Base-by-base conservation (phyloP, 78 protist genomes). In the Dictyostelium firmibasis region DNA sequence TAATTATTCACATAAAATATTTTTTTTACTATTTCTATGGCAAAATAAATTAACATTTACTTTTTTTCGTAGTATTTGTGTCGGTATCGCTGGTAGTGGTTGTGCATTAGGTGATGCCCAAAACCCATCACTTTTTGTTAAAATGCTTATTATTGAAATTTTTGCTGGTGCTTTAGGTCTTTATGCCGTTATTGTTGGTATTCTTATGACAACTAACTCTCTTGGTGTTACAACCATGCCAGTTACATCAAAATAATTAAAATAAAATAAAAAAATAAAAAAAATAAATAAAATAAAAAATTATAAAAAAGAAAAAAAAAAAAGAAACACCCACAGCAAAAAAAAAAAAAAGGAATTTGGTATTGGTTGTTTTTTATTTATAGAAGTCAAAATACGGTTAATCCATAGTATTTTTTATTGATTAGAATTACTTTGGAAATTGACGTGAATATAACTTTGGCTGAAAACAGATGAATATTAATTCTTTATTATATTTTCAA, bases 101-200 rank as follows among this genome's bases (percentile, higher is more conserved):
- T 97, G 98, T 75, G 99, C 99, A 14, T 94, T 99, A 6, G 99
- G 99, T n/a, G 99, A 99, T 82, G 99, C 99, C 6, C 98, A 95
- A 85, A 86, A 98, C 47, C 95, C 95, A 72, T 14, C 94, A 20
- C 95, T 99, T 33, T 99, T 99, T 85, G 99, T 99, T 44, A 98
- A 98, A 97, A 96, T 98, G 92, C 96, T 99, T 53, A 94, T 98
- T 53, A 81, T 98, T 67, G 98, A 98, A 88, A 98, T 99, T 81
- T 99, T 99, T 57, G 99, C 97, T 29, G 91, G 96, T 36, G 99
- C 99, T 23, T 93, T 99, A 1, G 99, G 99, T 25, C 95, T 99
- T n/a, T 98, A 98, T 44, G 98, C 98, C 20, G 96, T 99, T 84
- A 99, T 99, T 64, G 97, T 99, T 47, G 99, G 98, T 60, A 98